Base-by-base conservation (phyloP, 208 protist genomes). In the Kentomonas sorsogonicus region DNA sequence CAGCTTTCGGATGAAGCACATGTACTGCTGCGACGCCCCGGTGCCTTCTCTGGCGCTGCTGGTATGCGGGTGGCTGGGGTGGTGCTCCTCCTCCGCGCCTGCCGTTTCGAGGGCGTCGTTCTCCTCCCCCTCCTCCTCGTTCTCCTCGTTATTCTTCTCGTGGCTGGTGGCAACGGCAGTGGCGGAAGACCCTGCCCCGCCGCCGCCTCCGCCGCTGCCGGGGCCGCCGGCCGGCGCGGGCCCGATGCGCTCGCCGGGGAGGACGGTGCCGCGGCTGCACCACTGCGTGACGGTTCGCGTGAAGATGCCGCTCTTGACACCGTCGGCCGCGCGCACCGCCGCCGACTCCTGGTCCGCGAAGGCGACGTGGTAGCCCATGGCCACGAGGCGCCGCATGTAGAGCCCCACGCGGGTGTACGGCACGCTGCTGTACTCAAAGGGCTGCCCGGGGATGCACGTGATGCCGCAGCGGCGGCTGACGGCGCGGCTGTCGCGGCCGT, bases 321-420 rank as follows among this genome's bases (percentile, higher is more conserved):
- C 79, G 39, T 77, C 83, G 2, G 60, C 73, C 16, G 83, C 79
- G n/a, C 88, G 88, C 66, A 92, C 66, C 13, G 83, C 86, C 0
- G 88, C 83, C 0, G 76, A 89, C 60, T 94, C 88, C 53, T 92
- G 84, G 61, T 94, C 88, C 0, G 88, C 88, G 53, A 94, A 90
- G 16, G 68, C 83, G 39, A 94, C 84, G 63, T 91, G 88, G 61
- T 94, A 94, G 39, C 88, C 88, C 88, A 94, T 94, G 3, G 80
- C 78, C 11, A 92, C 83, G 10, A 94, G 83, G 0, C 88, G 81
- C 46, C 80, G 78, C 31, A 94, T 61, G 53, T 94, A 94, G 29
- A 91, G 72, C 39, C 82, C 72, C 6, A 90, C 79, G 5, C 84
- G 81, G 3, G 65, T 73, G 67, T 89, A 89, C 13, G 88, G 88